Evolutionary conservation across 1,284 basidiomycete genomes (phyloP), one percentile per base, ranked within the genome.

Genomic region (Fomitopsis betulina): DNA sequence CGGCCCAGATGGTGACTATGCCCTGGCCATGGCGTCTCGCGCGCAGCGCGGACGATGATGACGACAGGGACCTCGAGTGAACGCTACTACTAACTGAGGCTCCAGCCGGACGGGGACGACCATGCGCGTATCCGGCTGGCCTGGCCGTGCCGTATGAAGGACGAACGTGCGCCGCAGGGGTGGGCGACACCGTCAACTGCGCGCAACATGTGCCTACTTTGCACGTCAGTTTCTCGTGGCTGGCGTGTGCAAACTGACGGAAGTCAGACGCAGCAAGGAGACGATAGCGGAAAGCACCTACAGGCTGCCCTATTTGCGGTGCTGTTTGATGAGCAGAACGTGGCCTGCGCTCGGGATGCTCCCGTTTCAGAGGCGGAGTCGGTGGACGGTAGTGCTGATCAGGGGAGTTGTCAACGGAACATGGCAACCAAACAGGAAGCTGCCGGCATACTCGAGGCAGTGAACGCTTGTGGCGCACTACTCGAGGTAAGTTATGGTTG

Each of bases 371-470:
- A 33, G 73, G 73, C 47, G 73, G 73, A 12, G 73, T 74, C n/a
- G 72, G 72, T 27, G 73, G 72, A 25, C 72, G 67, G 59, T 69
- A 73, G 53, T 58, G 62, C 72, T 74, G 49, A 51, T 51, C 49
- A 51, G 35, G 27, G 5, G 10, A 30, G 45, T 47, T 21, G 30
- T 37, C 33, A 38, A 56, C 32, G 23, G 33, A 57, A 55, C 32
- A 37, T 55, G 43, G 38, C 33, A 45, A 53, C 52, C 40, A 21
- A 13, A 37, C 40, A 32, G 40, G 23, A 35, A 40, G 53, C 53
- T 43, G 60, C 62, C 37, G 53, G 64, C 63, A 54, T 62, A 57
- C 53, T 40, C 30, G 60, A 58, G 57, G 50, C 47, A 58, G 42
- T 3, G 57, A 56, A 32, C 54, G 57, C 25, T 53, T 47, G 32